Percentiles rank a stretch among this genome's conserved stretches.
phyloP scores from a whole-genome alignment of 495 filamentous ascomycete species.

The Pseudevernia furfuracea region DNA sequence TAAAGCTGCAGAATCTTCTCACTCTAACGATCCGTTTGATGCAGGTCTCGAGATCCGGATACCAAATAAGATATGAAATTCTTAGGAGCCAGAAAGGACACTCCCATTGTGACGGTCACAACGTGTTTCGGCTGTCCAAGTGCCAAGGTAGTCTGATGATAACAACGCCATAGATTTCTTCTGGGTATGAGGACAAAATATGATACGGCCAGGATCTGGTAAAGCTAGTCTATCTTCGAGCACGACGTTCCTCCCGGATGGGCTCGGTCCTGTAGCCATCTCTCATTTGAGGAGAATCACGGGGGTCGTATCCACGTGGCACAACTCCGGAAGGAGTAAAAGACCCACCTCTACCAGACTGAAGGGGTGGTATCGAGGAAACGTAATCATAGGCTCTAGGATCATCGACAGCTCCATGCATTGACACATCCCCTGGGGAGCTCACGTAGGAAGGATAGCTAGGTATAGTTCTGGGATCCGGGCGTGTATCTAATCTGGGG shows the following conservation, averaged over 20 bases:
- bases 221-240: slow-evolving; percentile 11
- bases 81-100: not conserved
- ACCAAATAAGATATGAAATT: slow-evolving; percentile 6
- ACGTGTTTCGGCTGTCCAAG: not conserved
- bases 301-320: slow-evolving; percentile 18
- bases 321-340: slow-evolving; percentile 12
- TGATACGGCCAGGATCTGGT: not conserved
- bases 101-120: not conserved
- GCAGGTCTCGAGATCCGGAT: slow-evolving; percentile 1
- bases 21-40: not conserved
- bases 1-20: not conserved
- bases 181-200: not conserved
- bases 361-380: slow-evolving; percentile 9
- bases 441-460: slow-evolving; percentile 12
- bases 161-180: not conserved
- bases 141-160: not conserved
- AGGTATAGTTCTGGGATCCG: slow-evolving; percentile 16
- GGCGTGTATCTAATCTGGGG: slow-evolving; percentile 9
- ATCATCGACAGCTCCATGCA: slow-evolving; percentile 16
- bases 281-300: slow-evolving; percentile 17
- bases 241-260: slow-evolving; percentile 21
- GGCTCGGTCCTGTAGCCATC: slow-evolving; percentile 21
- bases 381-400: slow-evolving; percentile 15
- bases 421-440: slow-evolving; percentile 14
- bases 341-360: slow-evolving; percentile 20